These are phyloP conservation scores for Phytopythium oedochilum DNA, from an alignment of 352 stramenopile species.

Conservation along the genomic window DNA sequence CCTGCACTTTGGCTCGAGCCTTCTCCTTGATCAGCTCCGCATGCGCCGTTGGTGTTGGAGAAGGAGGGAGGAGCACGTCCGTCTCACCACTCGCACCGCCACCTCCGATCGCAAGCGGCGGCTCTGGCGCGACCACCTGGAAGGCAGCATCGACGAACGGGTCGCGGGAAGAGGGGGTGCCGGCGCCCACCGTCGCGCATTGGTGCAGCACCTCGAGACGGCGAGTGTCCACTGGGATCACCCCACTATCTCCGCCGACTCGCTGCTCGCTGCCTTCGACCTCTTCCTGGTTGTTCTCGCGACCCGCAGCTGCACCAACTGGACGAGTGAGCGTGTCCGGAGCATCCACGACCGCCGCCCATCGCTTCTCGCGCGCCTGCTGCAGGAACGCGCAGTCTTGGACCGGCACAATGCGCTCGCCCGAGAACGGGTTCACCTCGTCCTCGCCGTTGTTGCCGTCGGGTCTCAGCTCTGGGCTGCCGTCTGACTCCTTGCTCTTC, in stretches of 20 bases:
- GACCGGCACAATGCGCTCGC: slow-evolving; percentile 59
- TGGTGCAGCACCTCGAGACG: slow-evolving; percentile 64
- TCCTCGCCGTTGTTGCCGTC: slow-evolving; percentile 5
- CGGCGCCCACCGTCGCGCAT: slow-evolving; percentile 59
- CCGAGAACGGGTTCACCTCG: slow-evolving; percentile 63
- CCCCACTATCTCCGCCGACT: background rate
- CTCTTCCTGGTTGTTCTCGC: slow-evolving; percentile 21
- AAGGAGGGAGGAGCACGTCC: background rate
- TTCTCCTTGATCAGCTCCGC: background rate
- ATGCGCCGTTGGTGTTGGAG: background rate
- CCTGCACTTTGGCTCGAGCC: background rate
- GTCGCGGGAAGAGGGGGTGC: slow-evolving; percentile 23
- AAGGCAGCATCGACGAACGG: slow-evolving; percentile 50
- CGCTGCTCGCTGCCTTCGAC: background rate
- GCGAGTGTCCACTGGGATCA: slow-evolving; percentile 44
- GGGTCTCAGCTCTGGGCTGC: slow-evolving; percentile 7
- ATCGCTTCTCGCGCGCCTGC: slow-evolving; percentile 56
- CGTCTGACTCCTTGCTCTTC: slow-evolving; percentile 10
- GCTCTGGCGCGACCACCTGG: slow-evolving; percentile 7
- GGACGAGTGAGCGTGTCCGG: slow-evolving; percentile 8
- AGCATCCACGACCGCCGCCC: slow-evolving; percentile 54
- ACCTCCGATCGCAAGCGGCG: background rate
- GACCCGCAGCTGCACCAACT: background rate
- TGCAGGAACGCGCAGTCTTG: slow-evolving; percentile 62
- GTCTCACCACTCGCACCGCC: background rate